A percentile compares a stretch with the other conserved stretches of the same genome.
Conservation (phyloP, 768 basidiomycete species). For the Xanthoconium purpureum region DNA sequence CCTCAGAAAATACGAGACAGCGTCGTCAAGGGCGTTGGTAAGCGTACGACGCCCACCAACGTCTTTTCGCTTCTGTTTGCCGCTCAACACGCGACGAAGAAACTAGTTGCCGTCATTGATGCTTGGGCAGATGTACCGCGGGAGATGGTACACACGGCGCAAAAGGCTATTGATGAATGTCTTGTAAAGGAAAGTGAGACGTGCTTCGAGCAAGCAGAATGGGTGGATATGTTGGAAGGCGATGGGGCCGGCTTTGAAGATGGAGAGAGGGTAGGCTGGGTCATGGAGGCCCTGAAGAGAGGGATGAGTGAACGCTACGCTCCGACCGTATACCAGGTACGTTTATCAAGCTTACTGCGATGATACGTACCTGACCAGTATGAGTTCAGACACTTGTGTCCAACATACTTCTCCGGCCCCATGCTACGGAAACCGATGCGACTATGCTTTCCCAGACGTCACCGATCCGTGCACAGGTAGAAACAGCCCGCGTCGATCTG, state of each 20-base stretch:
- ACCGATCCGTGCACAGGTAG: conserved; percentile 66
- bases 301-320: conserved; percentile 66
- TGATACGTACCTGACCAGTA: not conserved
- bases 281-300: conserved; percentile 62
- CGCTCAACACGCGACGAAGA: conserved; percentile 56
- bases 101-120: conserved; percentile 56
- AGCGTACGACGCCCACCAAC: conserved; percentile 63
- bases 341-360: conserved; percentile 4
- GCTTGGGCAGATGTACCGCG: conserved; percentile 38
- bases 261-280: conserved; percentile 71
- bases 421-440: conserved; percentile 52
- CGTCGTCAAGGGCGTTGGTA: conserved; percentile 70
- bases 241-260: conserved; percentile 77
- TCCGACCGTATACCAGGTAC: conserved; percentile 72
- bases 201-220: conserved; percentile 67
- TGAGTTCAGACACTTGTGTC: conserved; percentile 62
- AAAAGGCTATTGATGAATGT: conserved; percentile 61
- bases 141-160: conserved; percentile 64
- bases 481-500: conserved; percentile 51
- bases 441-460: conserved; percentile 71
- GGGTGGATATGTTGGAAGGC: conserved; percentile 70
- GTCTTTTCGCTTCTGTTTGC: conserved; percentile 68
- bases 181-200: conserved; percentile 56
- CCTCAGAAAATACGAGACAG: conserved; percentile 61
- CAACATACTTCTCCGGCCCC: conserved; percentile 65